Base-by-base conservation (phyloP, 139 green algal species). In the Chlamydomonas incerta region DNA sequence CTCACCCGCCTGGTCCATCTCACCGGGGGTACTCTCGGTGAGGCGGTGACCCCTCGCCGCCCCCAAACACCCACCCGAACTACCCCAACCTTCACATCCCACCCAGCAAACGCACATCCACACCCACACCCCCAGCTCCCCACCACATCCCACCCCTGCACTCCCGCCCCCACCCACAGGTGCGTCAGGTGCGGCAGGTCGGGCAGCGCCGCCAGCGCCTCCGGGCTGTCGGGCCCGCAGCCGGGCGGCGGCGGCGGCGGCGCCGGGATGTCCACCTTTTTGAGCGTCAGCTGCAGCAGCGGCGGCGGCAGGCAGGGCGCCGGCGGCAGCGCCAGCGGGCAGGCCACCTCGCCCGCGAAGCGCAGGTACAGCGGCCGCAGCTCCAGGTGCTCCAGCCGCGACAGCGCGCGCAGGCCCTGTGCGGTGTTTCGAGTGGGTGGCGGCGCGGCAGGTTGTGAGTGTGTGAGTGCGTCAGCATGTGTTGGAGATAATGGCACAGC, bases 201-300 rank as follows among this genome's bases (percentile, higher is more conserved):
- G 9, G 77, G 77, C n/a, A 83, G 41, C 5, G 33, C 15, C 20
- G 77, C 63, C 20, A 83, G 63, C 3, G 77, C 77, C 2, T n/a
- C 77, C 28, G 77, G 0, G 20, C 57, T 58, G 58, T 28, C 35
- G 34, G 58, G 33, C 3, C 33, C 58, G 24, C 11, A 34, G 60
- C 58, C 58, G 26, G 34, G 58, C 23, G 74, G 58, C 55, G 28
- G 33, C 13, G 74, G 58, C 26, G 58, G 57, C 20, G 24, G 41
- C 34, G 3, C 11, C 23, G 74, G 74, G 37, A 82, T 58, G 58
- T 14, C 37, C n/a, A 83, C 46, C 77, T 83, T 83, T 15, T 83
- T 83, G 37, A 83, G 77, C n/a, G 77, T 83, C 17, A 83, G 77
- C 46, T 83, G 77, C 41, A 74, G 77, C 29, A 83, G 63, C 46